Conservation (phyloP, 306 rosid species). For the Rosa persica region DNA sequence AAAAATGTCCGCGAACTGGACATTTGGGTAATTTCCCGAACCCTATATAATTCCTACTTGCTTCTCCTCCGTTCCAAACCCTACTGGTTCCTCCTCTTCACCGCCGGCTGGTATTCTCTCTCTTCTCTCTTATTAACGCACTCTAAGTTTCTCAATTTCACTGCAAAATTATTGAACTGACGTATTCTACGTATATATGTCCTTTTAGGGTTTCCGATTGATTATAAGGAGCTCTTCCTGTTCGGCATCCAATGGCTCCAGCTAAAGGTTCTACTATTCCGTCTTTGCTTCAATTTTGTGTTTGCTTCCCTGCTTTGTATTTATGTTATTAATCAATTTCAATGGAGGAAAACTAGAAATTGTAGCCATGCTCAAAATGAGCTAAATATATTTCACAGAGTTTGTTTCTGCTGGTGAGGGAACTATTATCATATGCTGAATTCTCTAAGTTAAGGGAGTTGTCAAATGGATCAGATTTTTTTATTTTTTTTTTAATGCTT, state of each 20-base stretch:
- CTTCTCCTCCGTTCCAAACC: conserved; percentile 11
- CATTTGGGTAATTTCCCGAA: conserved; percentile 6
- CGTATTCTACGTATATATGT: background rate
- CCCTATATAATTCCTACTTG: background rate
- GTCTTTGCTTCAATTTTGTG: background rate
- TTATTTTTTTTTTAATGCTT: too few relatives aligned
- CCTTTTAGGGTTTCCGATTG: conserved; percentile 19
- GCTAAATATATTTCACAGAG: too few relatives aligned
- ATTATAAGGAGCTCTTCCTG: conserved; percentile 15
- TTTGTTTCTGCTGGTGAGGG: too few relatives aligned
- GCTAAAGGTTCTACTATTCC: conserved; percentile 50
- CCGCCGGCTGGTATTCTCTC: conserved; percentile 18
- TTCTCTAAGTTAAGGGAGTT: background rate
- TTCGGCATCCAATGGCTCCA: conserved; percentile 50
- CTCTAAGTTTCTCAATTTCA: background rate
- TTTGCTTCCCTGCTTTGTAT: background rate
- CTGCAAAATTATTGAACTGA: background rate
- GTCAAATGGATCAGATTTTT: background rate
- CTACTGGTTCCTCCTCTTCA: conserved; percentile 26
- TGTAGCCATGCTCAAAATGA: background rate
- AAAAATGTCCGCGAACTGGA: background rate
- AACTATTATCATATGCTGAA: background rate
- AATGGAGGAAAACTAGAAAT: background rate
- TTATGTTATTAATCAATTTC: background rate
- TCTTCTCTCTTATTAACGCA: background rate